These are phyloP conservation scores for Xylaria longipes DNA, from an alignment of 495 filamentous ascomycete species.

Conservation along the genomic window DNA sequence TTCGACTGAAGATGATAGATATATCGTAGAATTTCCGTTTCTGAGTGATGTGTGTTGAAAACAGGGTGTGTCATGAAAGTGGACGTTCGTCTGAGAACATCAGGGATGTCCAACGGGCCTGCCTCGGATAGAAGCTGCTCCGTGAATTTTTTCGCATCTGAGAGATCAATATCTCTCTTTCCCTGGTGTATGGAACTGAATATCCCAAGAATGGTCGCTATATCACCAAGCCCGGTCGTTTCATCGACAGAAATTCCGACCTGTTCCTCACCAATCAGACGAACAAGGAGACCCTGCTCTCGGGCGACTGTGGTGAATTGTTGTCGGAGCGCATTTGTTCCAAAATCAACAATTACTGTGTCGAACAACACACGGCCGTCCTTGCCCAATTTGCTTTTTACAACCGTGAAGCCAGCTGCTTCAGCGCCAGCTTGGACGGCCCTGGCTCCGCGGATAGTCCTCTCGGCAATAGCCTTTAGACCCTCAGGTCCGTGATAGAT, in stretches of 20 bases:
- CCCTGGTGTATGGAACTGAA: not conserved
- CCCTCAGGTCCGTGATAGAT: slow-evolving; percentile 93
- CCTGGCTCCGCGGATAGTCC: slow-evolving; percentile 72
- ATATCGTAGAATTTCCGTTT: slow-evolving; percentile 94
- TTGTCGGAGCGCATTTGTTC: slow-evolving; percentile 26
- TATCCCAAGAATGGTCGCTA: slow-evolving; percentile 40
- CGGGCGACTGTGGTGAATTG: slow-evolving; percentile 24
- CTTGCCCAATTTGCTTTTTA: slow-evolving; percentile 60
- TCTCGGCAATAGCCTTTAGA: slow-evolving; percentile 83
- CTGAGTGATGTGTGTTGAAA: slow-evolving; percentile 96
- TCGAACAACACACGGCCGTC: slow-evolving; percentile 73
- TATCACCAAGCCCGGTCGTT: slow-evolving; percentile 41
- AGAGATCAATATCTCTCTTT: slow-evolving; percentile 34
- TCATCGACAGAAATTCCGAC: slow-evolving; percentile 53
- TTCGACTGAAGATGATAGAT: slow-evolving; percentile 95
- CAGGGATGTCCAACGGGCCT: slow-evolving; percentile 60
- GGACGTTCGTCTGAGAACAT: slow-evolving; percentile 72
- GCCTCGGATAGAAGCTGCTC: slow-evolving; percentile 48
- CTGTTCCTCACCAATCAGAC: slow-evolving; percentile 31
- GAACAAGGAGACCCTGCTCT: slow-evolving; percentile 36
- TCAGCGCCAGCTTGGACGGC: slow-evolving; percentile 72
- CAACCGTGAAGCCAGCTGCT: slow-evolving; percentile 68
- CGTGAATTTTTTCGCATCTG: slow-evolving; percentile 42
- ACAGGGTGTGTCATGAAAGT: slow-evolving; percentile 88
- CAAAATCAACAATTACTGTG: slow-evolving; percentile 74